Percentiles rank a stretch among this genome's conserved stretches.
Conservation (phyloP, 495 filamentous ascomycete genomes). For the Haplographium delicatum region DNA sequence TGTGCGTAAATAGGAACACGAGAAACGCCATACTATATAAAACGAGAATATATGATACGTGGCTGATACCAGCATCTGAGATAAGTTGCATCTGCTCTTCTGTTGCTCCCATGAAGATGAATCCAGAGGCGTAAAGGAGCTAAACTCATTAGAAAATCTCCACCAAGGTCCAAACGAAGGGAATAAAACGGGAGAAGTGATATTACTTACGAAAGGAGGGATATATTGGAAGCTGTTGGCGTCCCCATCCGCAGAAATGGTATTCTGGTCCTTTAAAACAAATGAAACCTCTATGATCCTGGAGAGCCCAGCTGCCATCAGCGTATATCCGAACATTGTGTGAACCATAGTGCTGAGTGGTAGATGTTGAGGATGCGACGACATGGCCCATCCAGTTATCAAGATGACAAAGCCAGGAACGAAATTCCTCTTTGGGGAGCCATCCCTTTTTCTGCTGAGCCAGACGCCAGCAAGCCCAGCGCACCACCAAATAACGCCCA, state of each 20-base stretch:
- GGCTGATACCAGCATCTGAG: conserved; percentile 64
- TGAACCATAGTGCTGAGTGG: conserved; percentile 86
- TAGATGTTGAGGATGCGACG: conserved; percentile 76
- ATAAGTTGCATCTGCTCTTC: conserved; percentile 91
- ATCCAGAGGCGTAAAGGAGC: conserved; percentile 89
- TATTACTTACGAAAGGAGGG: conserved; percentile 80
- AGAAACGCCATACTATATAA: conserved; percentile 87
- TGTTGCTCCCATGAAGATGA: conserved; percentile 95
- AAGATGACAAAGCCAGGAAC: conserved; percentile 87
- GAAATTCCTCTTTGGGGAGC: conserved; percentile 84
- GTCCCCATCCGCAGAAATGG: conserved; percentile 51
- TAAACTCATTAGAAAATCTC: conserved; percentile 28
- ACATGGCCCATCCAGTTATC: conserved; percentile 94
- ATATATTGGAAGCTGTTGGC: conserved; percentile 90
- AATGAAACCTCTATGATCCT: conserved; percentile 91
- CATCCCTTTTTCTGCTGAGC: conserved; percentile 77
- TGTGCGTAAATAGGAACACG: conserved; percentile 81
- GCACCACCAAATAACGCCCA: conserved; percentile 97
- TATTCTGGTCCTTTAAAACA: conserved; percentile 65
- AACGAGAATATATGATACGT: conserved; percentile 87
- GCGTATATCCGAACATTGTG: conserved; percentile 86
- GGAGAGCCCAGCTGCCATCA: conserved; percentile 83
- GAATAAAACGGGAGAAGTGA: neutral
- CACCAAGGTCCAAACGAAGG: no score
- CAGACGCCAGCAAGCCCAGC: conserved; percentile 89